Base-by-base conservation (phyloP, 2,329 filamentous ascomycete species). In the Colletotrichum liriopes region DNA sequence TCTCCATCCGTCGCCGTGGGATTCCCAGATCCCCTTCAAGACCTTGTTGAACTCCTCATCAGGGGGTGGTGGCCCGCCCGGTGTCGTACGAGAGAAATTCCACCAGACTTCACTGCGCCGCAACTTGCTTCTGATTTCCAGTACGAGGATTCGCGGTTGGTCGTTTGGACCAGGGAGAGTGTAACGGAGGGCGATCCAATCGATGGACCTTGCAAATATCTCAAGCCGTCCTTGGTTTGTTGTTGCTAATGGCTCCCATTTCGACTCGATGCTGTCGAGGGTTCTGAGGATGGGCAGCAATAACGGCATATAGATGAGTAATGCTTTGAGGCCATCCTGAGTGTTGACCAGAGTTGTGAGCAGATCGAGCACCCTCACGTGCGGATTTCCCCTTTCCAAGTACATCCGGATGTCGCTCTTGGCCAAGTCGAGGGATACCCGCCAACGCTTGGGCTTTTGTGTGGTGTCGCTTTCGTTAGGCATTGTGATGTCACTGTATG, bases 271-370 rank as follows among this genome's bases (percentile, higher is more conserved):
- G 45, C 83, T 82, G 72, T 90, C 87, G 2, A 95, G 81, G 1
- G 87, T 88, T 59, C 85, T 85, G 23, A 94, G 83, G n/a, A 94
- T 82, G 0, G 92, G 90, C 5, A 94, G 85, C 8, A 93, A 92
- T 26, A 86, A 80, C 1, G 87, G 86, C 37, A 93, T 82, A 77
- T 84, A 91, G 72, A 80, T 82, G 76, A 84, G 90, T 81, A 85
- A 88, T 76, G 76, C 86, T 76, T 81, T 86, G 78, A 84, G 93
- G 76, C 79, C 87, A 64, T 79, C 84, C 49, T 85, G 79, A 51
- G 86, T 83, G 77, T 92, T 92, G 72, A 91, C 86, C 9, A 91
- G 82, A 4, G 82, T 84, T 65, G 86, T 86, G 71, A 94, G 84
- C 55, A 89, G 83, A 74, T 91, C 89, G 26, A 87, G 82, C 16